Conservation (phyloP, 768 basidiomycete genomes). For the Serendipita sp. region DNA sequence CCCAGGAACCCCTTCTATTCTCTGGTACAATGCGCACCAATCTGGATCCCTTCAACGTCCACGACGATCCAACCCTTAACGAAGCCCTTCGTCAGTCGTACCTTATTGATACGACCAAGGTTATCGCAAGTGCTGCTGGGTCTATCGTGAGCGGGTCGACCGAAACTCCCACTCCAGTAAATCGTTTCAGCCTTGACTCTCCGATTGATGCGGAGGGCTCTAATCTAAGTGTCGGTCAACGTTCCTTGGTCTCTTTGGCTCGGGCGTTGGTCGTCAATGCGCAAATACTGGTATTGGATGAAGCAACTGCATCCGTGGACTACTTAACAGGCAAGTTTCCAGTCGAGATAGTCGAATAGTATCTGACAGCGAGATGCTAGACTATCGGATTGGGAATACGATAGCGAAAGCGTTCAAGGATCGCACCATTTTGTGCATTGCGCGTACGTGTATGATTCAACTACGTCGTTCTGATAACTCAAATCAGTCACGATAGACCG, state of each 20-base stretch:
- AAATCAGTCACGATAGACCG: constrained; percentile 38
- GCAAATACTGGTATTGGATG: constrained; percentile 75
- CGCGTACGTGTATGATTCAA: constrained; percentile 36
- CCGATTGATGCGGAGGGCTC: constrained; percentile 74
- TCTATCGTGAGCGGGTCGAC: constrained; percentile 15
- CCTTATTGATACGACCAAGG: not conserved
- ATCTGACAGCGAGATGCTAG: constrained; percentile 58
- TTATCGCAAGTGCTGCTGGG: constrained; percentile 9
- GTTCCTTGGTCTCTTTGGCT: constrained; percentile 75
- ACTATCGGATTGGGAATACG: constrained; percentile 80
- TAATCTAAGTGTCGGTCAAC: constrained; percentile 72
- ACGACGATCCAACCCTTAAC: constrained; percentile 12
- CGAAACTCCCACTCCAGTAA: constrained; percentile 17
- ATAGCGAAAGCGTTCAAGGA: constrained; percentile 66
- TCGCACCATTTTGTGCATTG: constrained; percentile 75
- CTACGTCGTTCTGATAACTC: constrained; percentile 4
- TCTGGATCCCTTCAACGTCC: constrained; percentile 11
- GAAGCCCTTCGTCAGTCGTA: constrained; percentile 9
- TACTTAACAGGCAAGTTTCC: constrained; percentile 20
- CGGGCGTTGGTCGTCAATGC: constrained; percentile 78
- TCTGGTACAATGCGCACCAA: constrained; percentile 15
- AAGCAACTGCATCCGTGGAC: constrained; percentile 47
- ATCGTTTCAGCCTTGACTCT: constrained; percentile 68
- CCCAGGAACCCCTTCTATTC: constrained; percentile 21
- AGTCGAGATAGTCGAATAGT: not conserved